A percentile compares a stretch with the other conserved stretches of the same genome.
These are phyloP conservation scores for Nissolia schottii DNA, from an alignment of 306 rosid species.

Conservation along the genomic window DNA sequence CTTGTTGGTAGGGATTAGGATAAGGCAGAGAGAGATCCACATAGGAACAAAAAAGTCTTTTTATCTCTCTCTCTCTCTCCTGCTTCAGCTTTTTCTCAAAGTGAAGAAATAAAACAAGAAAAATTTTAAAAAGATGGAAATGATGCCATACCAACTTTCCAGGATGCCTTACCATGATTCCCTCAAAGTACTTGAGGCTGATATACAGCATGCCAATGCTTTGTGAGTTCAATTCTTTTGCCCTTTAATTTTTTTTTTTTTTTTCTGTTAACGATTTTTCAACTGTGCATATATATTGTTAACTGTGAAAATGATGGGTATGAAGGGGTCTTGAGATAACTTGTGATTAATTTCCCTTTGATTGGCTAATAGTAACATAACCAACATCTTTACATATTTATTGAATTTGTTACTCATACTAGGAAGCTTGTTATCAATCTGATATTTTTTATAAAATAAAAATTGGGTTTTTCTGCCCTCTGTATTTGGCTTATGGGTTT, in stretches of 20 bases:
- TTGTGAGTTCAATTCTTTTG: constrained; percentile 52
- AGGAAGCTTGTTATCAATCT: not conserved
- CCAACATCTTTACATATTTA: not conserved
- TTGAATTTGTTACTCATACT: not conserved
- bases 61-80: too few species aligned
- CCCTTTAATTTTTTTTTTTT: not conserved
- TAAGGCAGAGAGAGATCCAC: not conserved
- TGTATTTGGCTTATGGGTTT: constrained; percentile 33
- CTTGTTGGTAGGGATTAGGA: constrained; percentile 9
- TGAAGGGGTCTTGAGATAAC: not conserved
- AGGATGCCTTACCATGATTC: constrained; percentile 74
- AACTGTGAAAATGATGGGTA: not conserved
- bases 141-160: constrained; percentile 66
- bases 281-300: not conserved
- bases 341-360: not conserved
- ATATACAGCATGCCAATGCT: constrained; percentile 88
- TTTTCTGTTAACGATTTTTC: not conserved
- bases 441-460: not conserved
- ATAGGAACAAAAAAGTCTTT: not conserved
- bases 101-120: not conserved
- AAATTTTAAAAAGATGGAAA: constrained; percentile 33
- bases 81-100: constrained; percentile 8
- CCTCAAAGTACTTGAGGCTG: constrained; percentile 74
- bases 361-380: not conserved
- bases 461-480: not conserved